Base-by-base conservation (phyloP, 2,329 filamentous ascomycete species). In the Aspergillus vadensis region DNA sequence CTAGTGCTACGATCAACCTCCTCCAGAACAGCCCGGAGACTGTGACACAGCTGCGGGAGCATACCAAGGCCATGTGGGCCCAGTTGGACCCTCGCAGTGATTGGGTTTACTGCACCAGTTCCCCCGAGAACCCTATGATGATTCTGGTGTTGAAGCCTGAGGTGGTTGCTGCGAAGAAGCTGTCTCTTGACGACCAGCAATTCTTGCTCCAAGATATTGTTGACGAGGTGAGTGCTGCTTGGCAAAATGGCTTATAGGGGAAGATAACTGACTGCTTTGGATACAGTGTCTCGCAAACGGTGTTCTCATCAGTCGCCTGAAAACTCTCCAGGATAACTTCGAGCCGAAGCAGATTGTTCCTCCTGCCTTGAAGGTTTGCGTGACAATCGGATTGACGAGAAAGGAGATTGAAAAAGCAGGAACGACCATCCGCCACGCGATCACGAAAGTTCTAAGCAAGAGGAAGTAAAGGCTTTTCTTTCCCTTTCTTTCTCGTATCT, bases 381-480 rank as follows among this genome's bases (percentile, higher is more conserved):
- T 97, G 57, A 97, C 93, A 0, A 91, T 86, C 5, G 95, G 91
- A 1, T 80, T 99, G 63, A 90, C 91, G 23, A 96, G 91, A 82
- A 97, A 96, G 80, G 95, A 99, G 76, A 90, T 93, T 57, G 96
- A 99, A 80, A 97, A 96, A 81, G 92, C 95, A 0, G 95, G 93
- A 14, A 87, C 89, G 7, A 88, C 86, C 9, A 93, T 99, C 67
- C 85, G 94, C 62, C 93, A 97, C 78, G 94, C 95, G 14, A 91
- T 98, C 67, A 96, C 93, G 55, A 97, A 97, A 80, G 87, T 98
- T 63, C 87, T 99, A 83, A 85, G 82, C 68, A 79, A 79, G 70
- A 79, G 78, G 72, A 83, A 77, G 67, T 81, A 69, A 77, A 64
- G 60, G 51, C 68, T 63, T 65, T 66, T 60, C 54, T 61, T 57